Conservation (phyloP, 371 early-diverging fungal genomes). For the Apophysomyces ossiformis region DNA sequence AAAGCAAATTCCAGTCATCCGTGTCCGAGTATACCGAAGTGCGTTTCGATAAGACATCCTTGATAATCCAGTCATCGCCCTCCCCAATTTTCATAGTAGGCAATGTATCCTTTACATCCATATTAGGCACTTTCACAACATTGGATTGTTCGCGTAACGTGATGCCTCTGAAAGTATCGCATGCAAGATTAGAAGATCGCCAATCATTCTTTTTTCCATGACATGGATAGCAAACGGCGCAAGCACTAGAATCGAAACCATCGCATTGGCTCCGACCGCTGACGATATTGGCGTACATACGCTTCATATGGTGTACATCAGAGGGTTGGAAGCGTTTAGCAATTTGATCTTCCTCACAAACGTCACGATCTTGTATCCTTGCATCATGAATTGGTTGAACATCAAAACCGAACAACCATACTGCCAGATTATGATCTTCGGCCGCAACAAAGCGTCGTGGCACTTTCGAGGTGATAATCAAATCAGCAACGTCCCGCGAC, state of each 20-base stretch:
- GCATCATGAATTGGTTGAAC: constrained; percentile 59
- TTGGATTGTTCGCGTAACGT: constrained; percentile 30
- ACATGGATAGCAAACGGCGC: constrained; percentile 66
- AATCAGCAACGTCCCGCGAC: constrained; percentile 54
- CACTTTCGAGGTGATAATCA: constrained; percentile 29
- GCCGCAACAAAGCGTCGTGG: constrained; percentile 55
- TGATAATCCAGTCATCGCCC: constrained; percentile 67
- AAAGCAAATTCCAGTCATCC: constrained; percentile 62
- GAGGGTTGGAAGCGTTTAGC: constrained; percentile 52
- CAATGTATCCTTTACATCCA: constrained; percentile 43
- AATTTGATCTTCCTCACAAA: constrained; percentile 62
- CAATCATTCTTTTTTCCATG: constrained; percentile 56
- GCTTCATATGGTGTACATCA: constrained; percentile 28
- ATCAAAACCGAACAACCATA: constrained; percentile 65
- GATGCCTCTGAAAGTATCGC: constrained; percentile 58
- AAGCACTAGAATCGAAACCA: constrained; percentile 31
- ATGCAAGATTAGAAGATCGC: constrained; percentile 53
- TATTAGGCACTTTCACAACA: constrained; percentile 28
- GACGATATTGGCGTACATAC: constrained; percentile 55
- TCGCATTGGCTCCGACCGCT: constrained; percentile 36
- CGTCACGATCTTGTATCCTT: constrained; percentile 57
- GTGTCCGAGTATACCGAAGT: constrained; percentile 62
- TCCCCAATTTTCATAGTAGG: constrained; percentile 41
- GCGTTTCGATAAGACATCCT: constrained; percentile 54
- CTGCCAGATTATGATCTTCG: constrained; percentile 57